Percentiles rank a stretch among this genome's conserved stretches.
Conservation (phyloP, 2,329 filamentous ascomycete species). For the Tolypocladium amazonense region DNA sequence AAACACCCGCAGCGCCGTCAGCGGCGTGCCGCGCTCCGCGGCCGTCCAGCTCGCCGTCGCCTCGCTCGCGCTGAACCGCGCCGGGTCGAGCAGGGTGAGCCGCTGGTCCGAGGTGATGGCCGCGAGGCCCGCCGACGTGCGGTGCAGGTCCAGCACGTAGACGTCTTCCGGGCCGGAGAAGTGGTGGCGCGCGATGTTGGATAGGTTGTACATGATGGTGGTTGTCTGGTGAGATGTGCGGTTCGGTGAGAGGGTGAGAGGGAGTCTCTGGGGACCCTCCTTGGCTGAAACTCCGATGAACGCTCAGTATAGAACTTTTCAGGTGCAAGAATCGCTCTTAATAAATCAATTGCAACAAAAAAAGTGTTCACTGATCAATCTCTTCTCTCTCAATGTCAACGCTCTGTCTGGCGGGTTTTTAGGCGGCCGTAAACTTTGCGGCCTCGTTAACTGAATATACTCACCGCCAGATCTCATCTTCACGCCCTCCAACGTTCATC, state of each 20-base stretch:
- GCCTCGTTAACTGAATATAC: background rate
- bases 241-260: background rate
- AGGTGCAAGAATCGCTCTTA: background rate
- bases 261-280: background rate
- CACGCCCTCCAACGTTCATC: background rate
- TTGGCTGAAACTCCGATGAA: background rate
- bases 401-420: background rate
- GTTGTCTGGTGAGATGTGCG: background rate
- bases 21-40: slow-evolving; percentile 40
- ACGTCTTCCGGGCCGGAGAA: slow-evolving; percentile 23
- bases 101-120: slow-evolving; percentile 61
- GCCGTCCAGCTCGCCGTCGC: slow-evolving; percentile 36
- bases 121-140: slow-evolving; percentile 40
- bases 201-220: slow-evolving; percentile 22
- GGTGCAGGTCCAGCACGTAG: slow-evolving; percentile 49
- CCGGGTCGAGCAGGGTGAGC: slow-evolving; percentile 54
- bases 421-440: background rate
- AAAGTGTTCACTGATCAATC: background rate
- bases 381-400: background rate
- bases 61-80: slow-evolving; percentile 40
- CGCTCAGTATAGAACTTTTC: background rate
- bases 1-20: slow-evolving; percentile 51
- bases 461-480: background rate
- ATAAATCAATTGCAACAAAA: background rate
- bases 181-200: slow-evolving; percentile 17